Evolutionary conservation across 495 filamentous ascomycete species (phyloP), one percentile per base, ranked within the genome.

Genomic region (Aspergillus wentii): DNA sequence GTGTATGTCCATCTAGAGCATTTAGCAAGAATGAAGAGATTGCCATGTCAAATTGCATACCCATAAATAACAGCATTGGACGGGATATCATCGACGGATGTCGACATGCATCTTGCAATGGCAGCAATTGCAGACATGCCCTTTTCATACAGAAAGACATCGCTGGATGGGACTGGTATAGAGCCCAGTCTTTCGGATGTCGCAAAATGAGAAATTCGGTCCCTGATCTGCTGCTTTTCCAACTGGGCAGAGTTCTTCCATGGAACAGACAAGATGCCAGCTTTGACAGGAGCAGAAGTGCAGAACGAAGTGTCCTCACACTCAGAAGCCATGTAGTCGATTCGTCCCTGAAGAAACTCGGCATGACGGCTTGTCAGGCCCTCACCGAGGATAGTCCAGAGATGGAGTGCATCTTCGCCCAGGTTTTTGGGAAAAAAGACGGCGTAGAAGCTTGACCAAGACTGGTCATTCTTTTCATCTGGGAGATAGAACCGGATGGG

Each of bases 361-460:
- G 65, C 63, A 1, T 66, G 31, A 4, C 71, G 36, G 2, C 56
- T 52, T 7, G 55, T 57, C 9, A 74, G 44, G 3, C 66, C 69
- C 0, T 46, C 18, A 5, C 71, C 71, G 5, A 54, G 43, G 34
- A 61, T 52, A 21, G 48, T 41, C 70, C 70, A 73, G 22, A 44
- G 40, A 8, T 8, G 18, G 35, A 38, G 39, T 7, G 35, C 35
- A 2, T 32, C 26, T 19, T 34, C 11, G 3, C 13, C 6, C 11
- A 42, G 38, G 9, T 29, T 4, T n/a, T 19, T 28, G 5, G 18
- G 20, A 22, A 34, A 39, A 11, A 30, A 9, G 8, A 27, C 36
- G 6, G 36, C 36, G 5, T 27, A 39, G 10, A 39, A 16, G n/a
- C 18, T 36, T 9, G 26, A 9, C 26, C 26, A 29, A n/a, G 11